Base-by-base conservation (phyloP, 169 alveolate genomes). In the Eimeria necatrix region DNA sequence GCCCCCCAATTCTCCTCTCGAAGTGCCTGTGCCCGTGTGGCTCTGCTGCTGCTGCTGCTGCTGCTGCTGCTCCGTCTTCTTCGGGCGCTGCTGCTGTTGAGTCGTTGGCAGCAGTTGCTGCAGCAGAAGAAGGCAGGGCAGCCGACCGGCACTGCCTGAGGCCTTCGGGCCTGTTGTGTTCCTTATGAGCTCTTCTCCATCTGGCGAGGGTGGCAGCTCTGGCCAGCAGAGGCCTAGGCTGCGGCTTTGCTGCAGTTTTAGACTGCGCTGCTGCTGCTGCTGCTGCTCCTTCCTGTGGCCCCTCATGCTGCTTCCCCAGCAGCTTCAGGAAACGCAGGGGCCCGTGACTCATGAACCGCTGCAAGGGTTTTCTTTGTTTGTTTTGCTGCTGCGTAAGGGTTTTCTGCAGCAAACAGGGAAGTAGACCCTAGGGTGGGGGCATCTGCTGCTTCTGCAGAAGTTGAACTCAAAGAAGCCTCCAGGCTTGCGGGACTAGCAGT, bases 241-340 rank as follows among this genome's bases (percentile, higher is more conserved):
- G 49, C 59, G 32, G 22, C 85, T 74, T 74, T 41, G 78, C n/a
- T 4, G 78, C 78, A 24, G 22, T 48, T 68, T 41, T 48, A 68
- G 51, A 41, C 14, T 68, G 20, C 14, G 70, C 89, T n/a, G 18
- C 26, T 64, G 76, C 9, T n/a, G 18, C 76, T 24, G 18, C 76
- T 64, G 26, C 76, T 14, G 76, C 76, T 9, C 49, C 20, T 8
- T 41, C 89, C 26, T 46, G 71, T 14, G n/a, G 52, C 41, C 49
- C 89, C 18, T 80, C 89, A 2, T 80, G 89, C 89, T 80, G 89
- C 70, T 51, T 80, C 70, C 71, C 70, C 51, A 48, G 70, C 89
- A 80, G 70, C 70, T 9, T 48, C 48, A 80, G 48, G 51, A 46
- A 49, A 10, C 89, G 89, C 41, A 51, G 89, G 52, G 89, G 71